Evolutionary conservation across 495 filamentous ascomycete species (phyloP), one percentile per base, ranked within the genome.

Genomic region (Neohortaea acidophila): DNA sequence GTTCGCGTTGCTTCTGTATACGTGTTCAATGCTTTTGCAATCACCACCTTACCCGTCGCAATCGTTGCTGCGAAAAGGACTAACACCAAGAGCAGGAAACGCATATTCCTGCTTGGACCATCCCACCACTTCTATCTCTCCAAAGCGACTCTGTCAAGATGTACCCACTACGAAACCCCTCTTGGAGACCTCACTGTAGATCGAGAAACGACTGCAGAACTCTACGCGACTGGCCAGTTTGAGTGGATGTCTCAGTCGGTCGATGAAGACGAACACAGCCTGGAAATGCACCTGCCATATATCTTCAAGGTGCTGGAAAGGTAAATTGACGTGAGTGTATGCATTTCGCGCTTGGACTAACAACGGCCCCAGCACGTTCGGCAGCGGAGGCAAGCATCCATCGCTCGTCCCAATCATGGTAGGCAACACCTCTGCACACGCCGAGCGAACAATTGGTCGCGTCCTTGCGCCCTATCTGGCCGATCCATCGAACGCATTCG

Each of bases 231-330:
- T 7, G 68, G 69, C 13, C 61, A 64, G 34, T 92, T 94, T 55
- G 68, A 74, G n/a, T 70, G 67, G n/a, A 86, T 94, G 70, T 68
- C 72, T 0, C 54, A 53, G 20, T 57, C 65, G 3, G 63, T 72
- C 8, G 89, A 99, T 48, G 77, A 86, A 44, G 77, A 73, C 22
- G 89, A 99, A 57, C 89, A 99, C 59, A 93, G 83, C 36, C 74
- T 96, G 18, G 91, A 96, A 60, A 92, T 96, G 76, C 89, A 99
- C 48, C 66, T 94, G 0, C 89, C 89, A 1, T 96, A 89, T 52
- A 75, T 96, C 47, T 83, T 89, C 69, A 85, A 87, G 57, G 72
- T 86, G 29, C 63, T 84, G 11, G 66, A 71, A 19, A 66, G 64
- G 52, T 74, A 64, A 1, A 71, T 68, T 43, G 57, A 58, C n/a